A percentile compares a stretch with the other conserved stretches of the same genome.
Evolutionary conservation across 2,329 filamentous ascomycete genomes (phyloP).

Genomic region (Fusarium circinatum): DNA sequence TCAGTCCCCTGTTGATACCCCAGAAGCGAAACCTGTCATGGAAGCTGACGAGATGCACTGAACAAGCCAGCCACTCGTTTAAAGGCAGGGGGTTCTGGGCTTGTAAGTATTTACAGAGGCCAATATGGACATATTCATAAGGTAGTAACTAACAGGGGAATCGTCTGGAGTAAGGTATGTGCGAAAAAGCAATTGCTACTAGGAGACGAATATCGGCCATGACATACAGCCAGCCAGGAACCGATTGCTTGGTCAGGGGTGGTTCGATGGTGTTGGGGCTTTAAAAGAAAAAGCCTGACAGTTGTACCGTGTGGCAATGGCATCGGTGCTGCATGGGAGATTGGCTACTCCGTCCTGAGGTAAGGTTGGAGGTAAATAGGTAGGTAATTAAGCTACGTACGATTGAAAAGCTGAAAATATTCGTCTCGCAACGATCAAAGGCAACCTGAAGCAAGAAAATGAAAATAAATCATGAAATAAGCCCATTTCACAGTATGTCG

Average conservation of each 20-base stretch:
- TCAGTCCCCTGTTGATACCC: conserved; percentile 10
- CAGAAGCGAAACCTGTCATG: conserved; percentile 9
- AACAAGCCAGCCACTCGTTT: not conserved
- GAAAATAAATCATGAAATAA: not conserved
- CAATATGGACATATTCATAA: not conserved
- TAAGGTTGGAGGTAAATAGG: not conserved
- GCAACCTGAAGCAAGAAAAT: not conserved
- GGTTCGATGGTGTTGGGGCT: not conserved
- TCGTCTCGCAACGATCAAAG: not conserved
- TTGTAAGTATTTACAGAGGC: not conserved
- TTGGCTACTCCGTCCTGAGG: not conserved
- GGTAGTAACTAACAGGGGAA: not conserved
- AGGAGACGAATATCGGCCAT: not conserved
- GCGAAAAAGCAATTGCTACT: not conserved
- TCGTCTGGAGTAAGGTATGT: not conserved
- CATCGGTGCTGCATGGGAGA: conserved; percentile 2
- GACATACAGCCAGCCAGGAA: conserved; percentile 30
- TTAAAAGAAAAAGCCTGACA: not conserved
- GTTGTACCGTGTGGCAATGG: conserved; percentile 19
- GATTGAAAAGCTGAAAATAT: not conserved
- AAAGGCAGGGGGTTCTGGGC: not conserved
- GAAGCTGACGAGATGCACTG: not conserved
- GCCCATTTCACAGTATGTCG: not conserved
- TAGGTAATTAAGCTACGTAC: not conserved
- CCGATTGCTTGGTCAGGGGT: conserved; percentile 15